Base-by-base conservation (phyloP, 192 early-diverging fungal genomes). In the Chytriomyces hyalinus region DNA sequence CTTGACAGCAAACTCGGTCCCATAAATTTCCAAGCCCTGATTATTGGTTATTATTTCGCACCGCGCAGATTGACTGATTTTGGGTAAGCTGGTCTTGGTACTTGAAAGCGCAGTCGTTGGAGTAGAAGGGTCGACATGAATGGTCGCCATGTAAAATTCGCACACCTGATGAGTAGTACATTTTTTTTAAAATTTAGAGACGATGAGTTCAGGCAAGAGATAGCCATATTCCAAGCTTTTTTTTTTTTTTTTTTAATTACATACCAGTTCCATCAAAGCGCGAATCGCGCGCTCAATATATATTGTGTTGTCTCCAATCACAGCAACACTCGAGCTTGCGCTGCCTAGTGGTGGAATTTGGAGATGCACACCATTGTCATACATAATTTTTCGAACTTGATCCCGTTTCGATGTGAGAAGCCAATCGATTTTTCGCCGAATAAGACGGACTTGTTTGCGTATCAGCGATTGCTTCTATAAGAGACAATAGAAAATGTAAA, bases 381-480 rank as follows among this genome's bases (percentile, higher is more conserved):
- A 78, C 91, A 93, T 92, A 67, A 95, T 92, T 72, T 87, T 83
- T 17, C 81, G 77, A 8, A 95, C 71, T 49, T 89, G 81, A 65
- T 91, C 88, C 47, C 86, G 88, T 46, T 89, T 79, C 70, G 89
- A 86, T 13, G 88, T 82, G 36, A 91, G 77, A 78, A 95, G 84
- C 93, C 93, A 95, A 75, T 95, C 94, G 75, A 93, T 75, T 72
- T 95, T 95, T 43, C 92, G 86, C 8, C 90, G 90, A 8, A 91
- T 76, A 62, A 87, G 84, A 20, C 57, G 81, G 78, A 86, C 80
- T 76, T 73, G 82, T 80, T 86, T 90, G 61, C 49, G 71, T n/a
- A 73, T 73, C 2, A 78, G 67, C 0, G 68, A 78, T 53, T 68
- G 67, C 43, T 71, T 70, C 69, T 78, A 28, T 57, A 47, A 36